Evolutionary conservation across 164 flowering plant species (phyloP), one percentile per base, ranked within the genome.

Genomic region (Annona cherimola): DNA sequence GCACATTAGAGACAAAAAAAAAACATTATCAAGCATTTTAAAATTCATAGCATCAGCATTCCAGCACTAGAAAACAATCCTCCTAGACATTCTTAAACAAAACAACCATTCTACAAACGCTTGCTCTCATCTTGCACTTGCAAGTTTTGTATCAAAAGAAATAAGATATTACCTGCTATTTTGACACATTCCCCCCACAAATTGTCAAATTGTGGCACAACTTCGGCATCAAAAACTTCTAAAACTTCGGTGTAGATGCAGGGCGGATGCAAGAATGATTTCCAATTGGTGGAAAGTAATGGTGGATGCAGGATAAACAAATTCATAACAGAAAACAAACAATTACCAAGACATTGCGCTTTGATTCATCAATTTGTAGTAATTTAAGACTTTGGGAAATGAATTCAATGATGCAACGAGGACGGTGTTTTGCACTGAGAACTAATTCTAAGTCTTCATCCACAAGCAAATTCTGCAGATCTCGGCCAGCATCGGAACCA

Each of bases 381-480:
- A 90, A 61, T 71, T 76, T 85, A 62, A 95, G 81, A 82, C 87
- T 85, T 71, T 89, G 96, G 68, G 98, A 91, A 44, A 95, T 95
- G 83, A 93, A 93, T 72, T 88, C 89, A 64, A 95, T 90, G 66
- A 95, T 83, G 86, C 99, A 95, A 41, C 86, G 88, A 0, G 99
- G 98, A 20, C 89, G 89, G 80, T 95, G 90, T 67, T 85, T 84
- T 45, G 98, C 87, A 69, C 80, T 78, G 59, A 95, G 81, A 65
- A 95, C 81, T n/a, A 91, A 73, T 4, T 79, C 79, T 57, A 95
- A 76, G 79, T 95, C 99, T 72, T 88, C 97, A 26, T 55, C 85
- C 62, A 93, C 92, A 35, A 93, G 88, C 79, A 90, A 57, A 77
- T 71, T 66, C 45, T 73, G 68, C 57, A 91, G 86, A 79, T 95